These are phyloP conservation scores for Delphinella strobiligena DNA, from an alignment of 2,329 filamentous ascomycete species.

Conservation along the genomic window DNA sequence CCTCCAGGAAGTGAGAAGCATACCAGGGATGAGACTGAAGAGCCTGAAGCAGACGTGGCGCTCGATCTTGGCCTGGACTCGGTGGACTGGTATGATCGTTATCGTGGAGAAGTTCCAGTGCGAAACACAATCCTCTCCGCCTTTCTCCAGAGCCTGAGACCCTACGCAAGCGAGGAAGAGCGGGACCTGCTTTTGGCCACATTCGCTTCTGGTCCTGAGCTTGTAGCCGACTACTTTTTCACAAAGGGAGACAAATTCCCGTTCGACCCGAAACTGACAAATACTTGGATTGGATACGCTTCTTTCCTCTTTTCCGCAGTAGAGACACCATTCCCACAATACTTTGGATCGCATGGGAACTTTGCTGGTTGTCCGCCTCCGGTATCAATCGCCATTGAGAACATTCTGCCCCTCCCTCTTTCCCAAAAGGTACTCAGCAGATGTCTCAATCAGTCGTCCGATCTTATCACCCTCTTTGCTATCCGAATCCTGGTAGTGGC, in stretches of 20 bases:
- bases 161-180: slow-evolving; percentile 71
- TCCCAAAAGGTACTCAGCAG: slow-evolving; percentile 67
- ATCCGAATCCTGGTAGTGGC: slow-evolving; percentile 67
- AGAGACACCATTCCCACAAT: slow-evolving; percentile 57
- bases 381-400: slow-evolving; percentile 67
- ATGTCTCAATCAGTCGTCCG: slow-evolving; percentile 66
- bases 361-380: slow-evolving; percentile 64
- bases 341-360: slow-evolving; percentile 54
- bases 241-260: slow-evolving; percentile 48
- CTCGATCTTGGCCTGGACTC: slow-evolving; percentile 59
- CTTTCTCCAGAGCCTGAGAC: slow-evolving; percentile 66
- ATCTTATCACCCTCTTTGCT: slow-evolving; percentile 74
- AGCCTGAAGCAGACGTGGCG: slow-evolving; percentile 40
- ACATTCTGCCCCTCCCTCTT: slow-evolving; percentile 70
- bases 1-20: slow-evolving; percentile 49
- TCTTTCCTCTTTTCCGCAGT: slow-evolving; percentile 77
- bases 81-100: slow-evolving; percentile 45
- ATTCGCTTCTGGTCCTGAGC: slow-evolving; percentile 70
- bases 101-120: slow-evolving; percentile 54
- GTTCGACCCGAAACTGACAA: slow-evolving; percentile 84
- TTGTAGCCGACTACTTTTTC: slow-evolving; percentile 78
- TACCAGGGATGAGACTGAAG: slow-evolving; percentile 16
- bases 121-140: slow-evolving; percentile 69
- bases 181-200: slow-evolving; percentile 70
- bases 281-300: slow-evolving; percentile 91